phyloP scores from a whole-genome alignment of 2,329 filamentous ascomycete species.

The Xylariaceae sp. region DNA sequence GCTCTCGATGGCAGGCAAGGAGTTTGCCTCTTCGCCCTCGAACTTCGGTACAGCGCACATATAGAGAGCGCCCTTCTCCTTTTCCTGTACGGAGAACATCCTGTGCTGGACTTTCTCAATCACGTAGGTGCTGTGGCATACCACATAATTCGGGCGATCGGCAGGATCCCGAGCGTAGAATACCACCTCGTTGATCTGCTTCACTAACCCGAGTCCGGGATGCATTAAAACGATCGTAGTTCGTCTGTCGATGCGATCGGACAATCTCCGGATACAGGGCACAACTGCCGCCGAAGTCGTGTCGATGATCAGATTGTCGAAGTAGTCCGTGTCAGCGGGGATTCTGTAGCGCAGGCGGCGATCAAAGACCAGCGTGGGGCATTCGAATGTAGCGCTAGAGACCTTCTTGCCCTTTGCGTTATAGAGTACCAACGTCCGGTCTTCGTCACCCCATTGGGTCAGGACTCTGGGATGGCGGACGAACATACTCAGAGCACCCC shows the following conservation, averaged over 20 bases:
- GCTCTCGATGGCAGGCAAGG: slow-evolving; percentile 23
- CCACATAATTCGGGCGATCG: slow-evolving; percentile 67
- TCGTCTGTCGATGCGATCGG: slow-evolving; percentile 41
- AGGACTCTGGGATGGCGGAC: slow-evolving; percentile 46
- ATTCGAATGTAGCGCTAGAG: slow-evolving; percentile 22
- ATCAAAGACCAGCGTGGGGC: slow-evolving; percentile 22
- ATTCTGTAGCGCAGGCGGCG: neutral
- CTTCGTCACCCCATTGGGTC: slow-evolving; percentile 42
- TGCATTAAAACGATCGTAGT: slow-evolving; percentile 73
- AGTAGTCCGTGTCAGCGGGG: neutral
- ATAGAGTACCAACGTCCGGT: slow-evolving; percentile 41
- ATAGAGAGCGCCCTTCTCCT: slow-evolving; percentile 28
- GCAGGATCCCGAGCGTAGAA: slow-evolving; percentile 63
- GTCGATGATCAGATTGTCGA: slow-evolving; percentile 29
- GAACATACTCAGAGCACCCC: slow-evolving; percentile 60
- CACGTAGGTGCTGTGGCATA: slow-evolving; percentile 56
- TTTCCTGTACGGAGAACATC: slow-evolving; percentile 38
- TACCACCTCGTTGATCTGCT: slow-evolving; percentile 64
- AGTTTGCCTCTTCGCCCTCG: slow-evolving; percentile 10
- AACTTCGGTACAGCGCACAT: slow-evolving; percentile 17
- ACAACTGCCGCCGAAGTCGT: slow-evolving; percentile 16
- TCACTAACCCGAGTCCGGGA: slow-evolving; percentile 78
- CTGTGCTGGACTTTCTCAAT: slow-evolving; percentile 15
- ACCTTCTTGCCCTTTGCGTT: slow-evolving; percentile 36
- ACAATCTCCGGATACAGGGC: slow-evolving; percentile 21